Conservation (phyloP, 495 filamentous ascomycete species). For the Penicillium egyptiacum region DNA sequence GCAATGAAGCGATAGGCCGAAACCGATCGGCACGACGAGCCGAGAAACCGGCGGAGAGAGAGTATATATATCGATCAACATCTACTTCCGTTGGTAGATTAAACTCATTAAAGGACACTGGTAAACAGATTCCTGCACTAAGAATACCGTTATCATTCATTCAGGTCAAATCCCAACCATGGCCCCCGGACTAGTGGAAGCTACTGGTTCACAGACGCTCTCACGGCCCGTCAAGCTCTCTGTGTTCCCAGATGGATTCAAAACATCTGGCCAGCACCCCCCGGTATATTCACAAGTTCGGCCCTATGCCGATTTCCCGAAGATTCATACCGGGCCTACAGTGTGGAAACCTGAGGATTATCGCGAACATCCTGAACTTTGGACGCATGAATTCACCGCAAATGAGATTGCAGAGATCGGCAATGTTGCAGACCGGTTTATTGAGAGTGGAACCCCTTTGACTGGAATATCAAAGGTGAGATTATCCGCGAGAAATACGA, state of each 20-base stretch:
- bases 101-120: background rate
- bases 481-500: background rate
- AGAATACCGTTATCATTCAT: background rate
- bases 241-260: constrained; percentile 57
- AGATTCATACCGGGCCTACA: constrained; percentile 69
- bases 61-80: constrained; percentile 12
- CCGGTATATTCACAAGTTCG: constrained; percentile 65
- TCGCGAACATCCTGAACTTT: constrained; percentile 64
- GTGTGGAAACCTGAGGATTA: constrained; percentile 79
- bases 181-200: constrained; percentile 19
- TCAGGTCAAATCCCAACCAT: constrained; percentile 8
- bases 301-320: constrained; percentile 72
- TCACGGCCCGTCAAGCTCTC: constrained; percentile 17
- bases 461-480: constrained; percentile 70
- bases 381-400: constrained; percentile 69
- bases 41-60: constrained; percentile 9
- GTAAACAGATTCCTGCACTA: background rate
- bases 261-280: constrained; percentile 78
- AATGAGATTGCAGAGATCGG: constrained; percentile 70
- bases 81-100: too few relatives aligned
- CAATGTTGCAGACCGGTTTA: constrained; percentile 64
- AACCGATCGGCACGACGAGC: constrained; percentile 20
- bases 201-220: constrained; percentile 1
- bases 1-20: background rate
- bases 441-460: constrained; percentile 58